Base-by-base conservation (phyloP, 2,329 filamentous ascomycete species). In the Trichoderma sp. region DNA sequence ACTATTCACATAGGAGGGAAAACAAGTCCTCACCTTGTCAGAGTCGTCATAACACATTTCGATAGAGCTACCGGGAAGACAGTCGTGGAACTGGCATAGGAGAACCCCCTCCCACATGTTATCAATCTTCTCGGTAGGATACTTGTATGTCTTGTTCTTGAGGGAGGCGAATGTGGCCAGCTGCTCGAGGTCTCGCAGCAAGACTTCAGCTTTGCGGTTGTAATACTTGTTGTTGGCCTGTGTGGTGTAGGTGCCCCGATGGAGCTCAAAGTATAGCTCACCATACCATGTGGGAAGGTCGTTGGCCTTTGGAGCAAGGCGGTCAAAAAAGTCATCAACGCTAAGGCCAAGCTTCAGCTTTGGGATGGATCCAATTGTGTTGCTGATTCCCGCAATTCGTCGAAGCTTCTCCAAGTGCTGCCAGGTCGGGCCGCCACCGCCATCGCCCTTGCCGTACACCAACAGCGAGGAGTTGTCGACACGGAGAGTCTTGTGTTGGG, bases 11-110 rank as follows among this genome's bases (percentile, higher is more conserved):
- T 12, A 17, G 3, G 15, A 9, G 8, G n/a, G 8, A 9, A 9
- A 25, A 39, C 9, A 53, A 5, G 7, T 12, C 1, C 80, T 77
- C 78, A 88, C 87, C 80, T 93, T 87, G 76, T 97, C 91, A 3
- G 94, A 97, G 76, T 99, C 95, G 77, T 97, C 92, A 74, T 98
- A 98, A 78, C 93, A 97, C 93, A 98, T 97, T 78, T 96, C 94
- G 73, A 99, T 98, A 37, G 89, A 92, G 76, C 93, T 97, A 67
- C 95, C 95, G 0, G 95, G 95, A 61, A 99, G 84, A 77, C 95
- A 98, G 77, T 99, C 95, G 72, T 99, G 95, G 84, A 99, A 99
- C 75, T 99, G 95, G 72, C 94, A 98, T 29, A 98, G 87, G 27
- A 98, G 84, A 3, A 94, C 90, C 66, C 87, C 86, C 81, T 98